Base-by-base conservation (phyloP, 495 filamentous ascomycete genomes). In the Xylaria telfairii region DNA sequence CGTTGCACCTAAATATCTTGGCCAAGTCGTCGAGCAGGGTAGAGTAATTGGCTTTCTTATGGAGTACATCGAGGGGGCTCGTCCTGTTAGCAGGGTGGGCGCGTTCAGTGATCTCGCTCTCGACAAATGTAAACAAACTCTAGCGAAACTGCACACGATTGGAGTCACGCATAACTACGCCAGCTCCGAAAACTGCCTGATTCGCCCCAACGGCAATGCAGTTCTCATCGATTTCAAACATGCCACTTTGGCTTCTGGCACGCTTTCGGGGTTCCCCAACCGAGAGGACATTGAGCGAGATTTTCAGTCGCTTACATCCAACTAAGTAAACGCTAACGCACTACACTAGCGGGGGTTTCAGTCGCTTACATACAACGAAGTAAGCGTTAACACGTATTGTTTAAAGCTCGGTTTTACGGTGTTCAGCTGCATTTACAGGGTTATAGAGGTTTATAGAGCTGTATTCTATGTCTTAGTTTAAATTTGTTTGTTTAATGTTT, bases 11-110 rank as follows among this genome's bases (percentile, higher is more conserved):
- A 66, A 67, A 13, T 78, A 81, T 72, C 68, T 83, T 19, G 80
- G 72, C n/a, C 79, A 82, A 69, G 70, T 82, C 37, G 60, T 72
- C 28, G 79, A 82, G 67, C 54, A 74, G n/a, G 72, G 78, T 15
- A 76, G 80, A 15, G 68, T 81, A 6, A 78, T 82, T 8, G 80
- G 79, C 2, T 80, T 83, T 28, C 56, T 83, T 4, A 44, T 82
- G 21, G 81, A 81, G 63, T 74, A 82, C n/a, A 12, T 81, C 0
- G 69, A 78, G 42, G 66, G 64, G 6, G 47, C 28, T 42, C 49
- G n/a, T 10, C 26, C 28, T 19, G 28, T 26, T 6, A n/a, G 47
- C 21, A 17, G 13, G 26, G 65, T 69, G 49, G 42, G 47, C 26
- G 0, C 49, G 0, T 47, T 64, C 34, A 9, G 15, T 0, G 63